These are phyloP conservation scores for Trichoderma sp. DNA, from an alignment of 2,329 filamentous ascomycete species.

Conservation along the genomic window DNA sequence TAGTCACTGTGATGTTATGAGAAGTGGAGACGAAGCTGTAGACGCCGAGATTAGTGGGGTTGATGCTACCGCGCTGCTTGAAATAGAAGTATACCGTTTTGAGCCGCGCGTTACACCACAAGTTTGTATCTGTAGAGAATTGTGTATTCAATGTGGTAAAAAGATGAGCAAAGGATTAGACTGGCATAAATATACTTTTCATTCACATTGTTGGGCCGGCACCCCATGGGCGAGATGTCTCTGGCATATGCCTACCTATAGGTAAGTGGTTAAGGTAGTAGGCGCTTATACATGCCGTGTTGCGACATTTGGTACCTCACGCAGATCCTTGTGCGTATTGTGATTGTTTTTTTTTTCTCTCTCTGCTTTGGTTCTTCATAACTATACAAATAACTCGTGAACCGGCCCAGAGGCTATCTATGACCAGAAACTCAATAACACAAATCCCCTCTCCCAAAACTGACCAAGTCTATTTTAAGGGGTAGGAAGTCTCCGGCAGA, in stretches of 20 bases:
- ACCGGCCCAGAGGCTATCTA: constrained; percentile 4
- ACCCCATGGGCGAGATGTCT: not conserved
- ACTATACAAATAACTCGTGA: constrained; percentile 21
- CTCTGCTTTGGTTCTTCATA: constrained; percentile 8
- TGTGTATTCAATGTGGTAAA: too few species aligned
- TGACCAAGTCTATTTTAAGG: constrained; percentile 58
- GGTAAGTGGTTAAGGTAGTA: not conserved
- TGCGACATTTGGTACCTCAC: not conserved
- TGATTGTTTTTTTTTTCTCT: not conserved
- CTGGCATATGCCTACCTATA: too few species aligned
- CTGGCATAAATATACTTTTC: not conserved
- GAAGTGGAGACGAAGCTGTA: constrained; percentile 31
- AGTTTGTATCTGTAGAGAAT: too few species aligned
- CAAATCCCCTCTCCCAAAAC: constrained; percentile 15
- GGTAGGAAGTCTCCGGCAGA: constrained; percentile 77
- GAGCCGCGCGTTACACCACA: too few species aligned
- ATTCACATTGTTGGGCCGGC: not conserved
- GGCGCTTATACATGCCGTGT: not conserved
- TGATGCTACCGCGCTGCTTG: not conserved
- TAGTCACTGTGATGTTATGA: constrained; percentile 29
- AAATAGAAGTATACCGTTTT: too few species aligned
- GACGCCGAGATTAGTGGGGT: constrained; percentile 23
- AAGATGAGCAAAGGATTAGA: not conserved
- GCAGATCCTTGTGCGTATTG: constrained; percentile 21
- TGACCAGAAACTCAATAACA: constrained; percentile 1